phyloP scores from a whole-genome alignment of 768 basidiomycete species.

The Nidularia pulvinata region DNA sequence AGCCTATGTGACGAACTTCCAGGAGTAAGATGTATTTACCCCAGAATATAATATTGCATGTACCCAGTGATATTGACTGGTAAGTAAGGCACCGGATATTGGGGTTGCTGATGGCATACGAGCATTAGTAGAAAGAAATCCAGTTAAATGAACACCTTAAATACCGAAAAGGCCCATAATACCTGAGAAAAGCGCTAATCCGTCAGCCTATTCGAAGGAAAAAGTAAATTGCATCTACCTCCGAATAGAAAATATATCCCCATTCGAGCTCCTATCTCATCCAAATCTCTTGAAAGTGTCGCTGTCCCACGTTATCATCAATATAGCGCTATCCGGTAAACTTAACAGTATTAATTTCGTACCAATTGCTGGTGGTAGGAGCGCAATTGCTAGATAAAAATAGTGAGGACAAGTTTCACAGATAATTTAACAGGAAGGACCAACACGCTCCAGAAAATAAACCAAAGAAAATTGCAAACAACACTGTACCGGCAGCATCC shows the following conservation, averaged over 20 bases:
- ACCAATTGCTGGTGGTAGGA: background rate
- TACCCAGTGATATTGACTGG: conserved; percentile 55
- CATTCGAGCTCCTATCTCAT: conserved; percentile 56
- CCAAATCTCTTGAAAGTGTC: conserved; percentile 36
- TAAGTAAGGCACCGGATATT: conserved; percentile 56
- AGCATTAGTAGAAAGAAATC: background rate
- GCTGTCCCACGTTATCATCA: conserved; percentile 40
- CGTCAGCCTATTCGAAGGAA: too few species aligned
- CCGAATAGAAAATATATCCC: conserved; percentile 49
- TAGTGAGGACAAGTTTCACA: background rate
- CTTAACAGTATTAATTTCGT: background rate
- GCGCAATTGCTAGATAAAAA: background rate
- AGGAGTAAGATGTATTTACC: background rate
- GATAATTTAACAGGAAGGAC: conserved; percentile 10
- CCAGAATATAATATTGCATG: conserved; percentile 55
- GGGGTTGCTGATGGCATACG: conserved; percentile 48
- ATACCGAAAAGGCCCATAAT: conserved; percentile 41
- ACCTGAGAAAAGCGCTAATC: too few species aligned
- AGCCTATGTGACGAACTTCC: too few species aligned
- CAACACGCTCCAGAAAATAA: conserved; percentile 45
- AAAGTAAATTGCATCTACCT: too few species aligned
- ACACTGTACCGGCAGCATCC: conserved; percentile 27
- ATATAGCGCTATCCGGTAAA: conserved; percentile 26
- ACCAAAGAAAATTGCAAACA: conserved; percentile 40
- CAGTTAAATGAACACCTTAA: conserved; percentile 5